A percentile compares a stretch with the other conserved stretches of the same genome.
These are phyloP conservation scores for Globisporangium barbulae DNA, from an alignment of 352 stramenopile species.

Conservation along the genomic window DNA sequence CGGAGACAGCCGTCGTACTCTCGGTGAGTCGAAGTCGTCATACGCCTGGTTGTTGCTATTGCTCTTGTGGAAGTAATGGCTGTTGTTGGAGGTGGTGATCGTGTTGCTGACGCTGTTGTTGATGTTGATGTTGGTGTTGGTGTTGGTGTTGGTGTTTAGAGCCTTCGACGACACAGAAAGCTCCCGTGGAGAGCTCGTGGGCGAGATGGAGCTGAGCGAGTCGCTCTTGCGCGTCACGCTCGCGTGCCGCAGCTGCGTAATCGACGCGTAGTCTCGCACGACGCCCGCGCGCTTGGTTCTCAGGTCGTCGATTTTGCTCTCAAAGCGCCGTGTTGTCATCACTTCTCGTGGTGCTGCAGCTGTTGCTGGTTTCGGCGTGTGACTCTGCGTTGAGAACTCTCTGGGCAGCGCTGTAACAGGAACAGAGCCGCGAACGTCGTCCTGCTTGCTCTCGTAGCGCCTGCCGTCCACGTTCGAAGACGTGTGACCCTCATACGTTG, in stretches of 20 bases:
- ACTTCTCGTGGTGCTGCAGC: background rate
- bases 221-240: background rate
- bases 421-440: background rate
- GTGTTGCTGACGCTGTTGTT: conserved; percentile 6
- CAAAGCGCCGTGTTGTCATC: background rate
- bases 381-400: background rate
- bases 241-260: conserved; percentile 6
- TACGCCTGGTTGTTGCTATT: background rate
- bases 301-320: conserved; percentile 19
- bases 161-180: conserved; percentile 19
- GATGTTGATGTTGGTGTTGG: too few relatives aligned
- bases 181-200: conserved; percentile 19
- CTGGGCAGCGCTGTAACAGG: background rate
- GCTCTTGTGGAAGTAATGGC: conserved; percentile 3
- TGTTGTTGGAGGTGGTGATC: background rate
- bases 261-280: conserved; percentile 7
- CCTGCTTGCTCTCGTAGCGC: conserved; percentile 1
- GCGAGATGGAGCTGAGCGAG: conserved; percentile 26
- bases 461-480: background rate
- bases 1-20: background rate
- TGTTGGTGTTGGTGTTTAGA: background rate
- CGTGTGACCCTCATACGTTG: background rate
- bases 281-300: conserved; percentile 4
- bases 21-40: background rate
- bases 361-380: background rate